Base-by-base conservation (phyloP, 768 basidiomycete species). In the Xerocomellus amylosporus region DNA sequence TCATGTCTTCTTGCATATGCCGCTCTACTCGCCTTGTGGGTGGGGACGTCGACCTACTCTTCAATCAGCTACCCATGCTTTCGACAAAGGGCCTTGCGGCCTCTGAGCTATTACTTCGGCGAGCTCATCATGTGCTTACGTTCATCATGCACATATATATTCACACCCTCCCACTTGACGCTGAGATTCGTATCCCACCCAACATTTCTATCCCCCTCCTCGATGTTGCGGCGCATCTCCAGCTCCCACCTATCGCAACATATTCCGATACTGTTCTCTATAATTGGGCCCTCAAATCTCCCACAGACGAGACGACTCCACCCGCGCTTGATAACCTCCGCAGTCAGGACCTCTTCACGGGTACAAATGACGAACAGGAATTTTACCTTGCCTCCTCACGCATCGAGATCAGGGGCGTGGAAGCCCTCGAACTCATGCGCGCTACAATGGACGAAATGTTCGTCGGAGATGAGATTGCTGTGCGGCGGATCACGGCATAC, bases 221-320 rank as follows among this genome's bases (percentile, higher is more conserved):
- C 19, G 78, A 83, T 52, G 79, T 93, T 15, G 89, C 83, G 22
- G 68, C 75, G 0, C 73, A 86, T 42, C 82, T 97, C 10, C 84
- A 88, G 51, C 74, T 97, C 2, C 94, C 95, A 0, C 93, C 95
- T 0, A 76, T 96, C 38, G 77, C 93, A 53, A 97, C 93, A 4
- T 97, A 93, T 67, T 87, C 93, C 10, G 93, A 96, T 67, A 87
- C 87, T 28, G 93, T 97, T 8, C 79, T 97, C 26, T 97, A 93
- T 73, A 96, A 96, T 68, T 90, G 88, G 86, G 60, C 30, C 63
- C 77, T 60, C 59, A 75, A 39, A 38, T 42, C 34, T 66, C 72
- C 58, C 73, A 42, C 43, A 7, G 44, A 66, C 2, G 54, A 56
- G 31, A 59, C 61, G 55, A 67, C 72, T 54, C 60, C 65, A 13